Conservation (phyloP, 257 asterid genomes). For the Nyctanthes arbortristis region DNA sequence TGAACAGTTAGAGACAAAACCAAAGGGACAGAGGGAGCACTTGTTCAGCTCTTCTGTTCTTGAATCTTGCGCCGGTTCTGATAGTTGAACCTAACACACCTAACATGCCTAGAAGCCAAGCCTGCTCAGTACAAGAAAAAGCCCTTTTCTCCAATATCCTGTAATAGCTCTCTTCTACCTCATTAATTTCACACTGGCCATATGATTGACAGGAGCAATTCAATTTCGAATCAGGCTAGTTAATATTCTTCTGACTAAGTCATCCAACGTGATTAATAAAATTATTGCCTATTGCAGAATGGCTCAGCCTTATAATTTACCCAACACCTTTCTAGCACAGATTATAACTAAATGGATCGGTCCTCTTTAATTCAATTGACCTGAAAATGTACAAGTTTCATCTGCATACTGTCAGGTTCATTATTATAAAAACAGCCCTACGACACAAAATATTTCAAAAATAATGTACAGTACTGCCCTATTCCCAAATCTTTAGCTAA, state of each 20-base stretch:
- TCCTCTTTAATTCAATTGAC: constrained; percentile 18
- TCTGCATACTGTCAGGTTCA: constrained; percentile 10
- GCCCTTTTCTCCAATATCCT: background rate
- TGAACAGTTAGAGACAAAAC: no score
- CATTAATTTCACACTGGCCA: constrained; percentile 5
- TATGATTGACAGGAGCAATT: constrained; percentile 30
- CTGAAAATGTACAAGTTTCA: constrained; percentile 21
- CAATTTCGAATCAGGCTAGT: constrained; percentile 24
- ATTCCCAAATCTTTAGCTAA: constrained; percentile 4
- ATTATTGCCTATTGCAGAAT: constrained; percentile 18
- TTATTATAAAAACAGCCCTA: no score
- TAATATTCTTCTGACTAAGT: constrained; percentile 18
- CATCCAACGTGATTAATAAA: constrained; percentile 21
- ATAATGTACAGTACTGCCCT: background rate
- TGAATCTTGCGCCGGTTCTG: background rate
- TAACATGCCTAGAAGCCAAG: background rate
- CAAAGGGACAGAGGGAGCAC: no score
- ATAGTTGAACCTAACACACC: background rate
- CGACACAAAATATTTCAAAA: constrained; percentile 18
- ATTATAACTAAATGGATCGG: constrained; percentile 14
- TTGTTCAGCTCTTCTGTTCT: background rate
- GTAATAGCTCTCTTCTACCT: background rate
- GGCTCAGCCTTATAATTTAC: constrained; percentile 6
- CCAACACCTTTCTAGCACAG: background rate
- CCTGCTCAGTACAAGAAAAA: background rate